Conservation (phyloP, 2,329 filamentous ascomycete species). For the Colletotrichum paranaense region DNA sequence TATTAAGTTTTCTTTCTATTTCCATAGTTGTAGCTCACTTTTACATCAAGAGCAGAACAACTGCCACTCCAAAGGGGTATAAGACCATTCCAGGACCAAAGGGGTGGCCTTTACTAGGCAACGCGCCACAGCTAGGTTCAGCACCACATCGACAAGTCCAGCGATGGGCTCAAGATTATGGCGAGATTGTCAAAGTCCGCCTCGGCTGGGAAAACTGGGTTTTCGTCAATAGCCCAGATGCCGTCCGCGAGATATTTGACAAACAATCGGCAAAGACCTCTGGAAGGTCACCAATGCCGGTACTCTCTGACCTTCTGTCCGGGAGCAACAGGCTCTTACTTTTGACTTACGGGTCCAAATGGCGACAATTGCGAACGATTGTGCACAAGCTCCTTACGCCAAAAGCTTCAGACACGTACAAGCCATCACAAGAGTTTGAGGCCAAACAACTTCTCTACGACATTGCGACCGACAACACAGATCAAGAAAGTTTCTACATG, state of each 20-base stretch:
- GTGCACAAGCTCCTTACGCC: neutral
- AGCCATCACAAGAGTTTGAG: neutral
- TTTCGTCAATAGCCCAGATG: constrained; percentile 1
- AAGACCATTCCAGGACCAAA: neutral
- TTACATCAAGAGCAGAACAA: neutral
- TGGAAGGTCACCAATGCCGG: neutral
- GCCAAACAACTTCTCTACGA: neutral
- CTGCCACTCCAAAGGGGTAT: neutral
- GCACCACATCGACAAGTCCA: constrained; percentile 6
- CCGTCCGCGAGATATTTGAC: constrained; percentile 6
- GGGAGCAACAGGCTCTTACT: neutral
- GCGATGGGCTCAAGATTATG: neutral
- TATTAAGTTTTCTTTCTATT: neutral
- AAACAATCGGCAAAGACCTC: constrained; percentile 9
- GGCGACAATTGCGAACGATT: neutral
- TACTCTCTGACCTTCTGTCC: constrained; percentile 1
- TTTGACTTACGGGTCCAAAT: neutral
- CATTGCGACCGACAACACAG: neutral
- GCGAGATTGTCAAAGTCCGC: constrained; percentile 1
- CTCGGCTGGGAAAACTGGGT: constrained; percentile 13
- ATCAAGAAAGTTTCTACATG: neutral
- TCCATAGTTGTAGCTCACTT: neutral
- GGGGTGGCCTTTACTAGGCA: constrained; percentile 2
- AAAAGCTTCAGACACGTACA: neutral
- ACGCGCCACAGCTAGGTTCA: neutral